Base-by-base conservation (phyloP, 257 asterid species). In the Echites panduratus region DNA sequence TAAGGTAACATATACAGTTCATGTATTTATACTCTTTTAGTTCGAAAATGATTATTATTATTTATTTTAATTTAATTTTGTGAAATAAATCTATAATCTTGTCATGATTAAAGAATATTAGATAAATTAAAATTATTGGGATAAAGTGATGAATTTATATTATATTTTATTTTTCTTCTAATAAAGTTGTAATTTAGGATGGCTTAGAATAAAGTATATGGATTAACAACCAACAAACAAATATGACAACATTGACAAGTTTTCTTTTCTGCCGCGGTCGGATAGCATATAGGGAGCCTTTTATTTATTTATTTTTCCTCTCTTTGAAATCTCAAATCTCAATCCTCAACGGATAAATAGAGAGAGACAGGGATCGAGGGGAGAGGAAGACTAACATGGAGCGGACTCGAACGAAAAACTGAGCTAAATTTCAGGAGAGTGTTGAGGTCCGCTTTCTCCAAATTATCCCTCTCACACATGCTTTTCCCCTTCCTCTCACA, bases 391-490 rank as follows among this genome's bases (percentile, higher is more conserved):
- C 8, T 53, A 53, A 11, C 62, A 64, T 44, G 73, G n/a, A 35
- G 76, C 89, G 93, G 90, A 86, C 83, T 79, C 87, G 78, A 84
- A 65, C 57, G 53, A 79, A 45, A 77, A 50, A 79, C 50, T 81
- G 47, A 84, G 82, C 79, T 76, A 73, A 75, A 86, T 82, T 88
- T 83, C 65, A 87, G 84, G 84, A 59, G 73, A 9, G 79, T 62
- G 59, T 82, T 87, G 82, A 85, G 80, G 81, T 89, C 96, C 93
- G 88, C 0, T 1, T 73, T 73, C 76, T 71, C 77, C 53, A 78
- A 77, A 78, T 66, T 38, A n/a, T 32, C 38, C 72, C 62, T 7
- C 66, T 26, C 47, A 10, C 4, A 2, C 52, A 27, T 27, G 10
- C 17, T 45, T 5, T 1, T n/a, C 14, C 32, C 44, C 7, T 40